Base-by-base conservation (phyloP, 2,329 filamentous ascomycete species). In the Fusarium guadeloupense region DNA sequence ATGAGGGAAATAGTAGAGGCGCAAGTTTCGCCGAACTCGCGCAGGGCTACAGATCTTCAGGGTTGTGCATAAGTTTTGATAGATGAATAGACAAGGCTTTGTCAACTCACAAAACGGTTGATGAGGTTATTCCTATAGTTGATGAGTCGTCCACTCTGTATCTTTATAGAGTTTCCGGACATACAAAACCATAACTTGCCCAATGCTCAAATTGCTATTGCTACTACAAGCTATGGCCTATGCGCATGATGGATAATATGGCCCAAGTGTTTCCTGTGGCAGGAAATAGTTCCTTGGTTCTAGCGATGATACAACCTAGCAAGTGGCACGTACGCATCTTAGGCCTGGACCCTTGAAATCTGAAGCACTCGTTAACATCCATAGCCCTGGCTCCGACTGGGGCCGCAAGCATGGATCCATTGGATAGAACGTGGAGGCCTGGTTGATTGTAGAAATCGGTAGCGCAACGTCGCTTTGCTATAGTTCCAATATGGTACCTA, bases 341-440 rank as follows among this genome's bases (percentile, higher is more conserved):
- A 46, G 49, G 45, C 33, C 61, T 55, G 39, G 56, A 60, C 54
- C 60, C 60, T 61, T 63, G 55, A 56, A 52, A 52, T 59, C 39
- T 63, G 38, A 52, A 41, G 51, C 59, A 60, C 25, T 45, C 43
- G 38, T 60, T 37, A 46, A 55, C 21, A 37, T 45, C 39, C 40
- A 33, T 54, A 31, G 54, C 54, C 59, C 28, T 59, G 59, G 52
- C 38, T 60, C 42, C 20, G 41, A 42, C 39, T 55, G 34, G 30
- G 31, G 23, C 34, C 47, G 45, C 42, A 59, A 49, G 17, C 25
- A 31, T 54, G 30, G 17, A 19, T 30, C 23, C n/a, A 9, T 38
- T 41, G 35, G 30, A 45, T 30, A 34, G 35, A 37, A 40, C 52
- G 40, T 34, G 52, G 45, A 44, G 43, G 35, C 39, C 49, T 49